These are phyloP conservation scores for Acarospora socialis DNA, from an alignment of 2,329 filamentous ascomycete species.

Conservation along the genomic window DNA sequence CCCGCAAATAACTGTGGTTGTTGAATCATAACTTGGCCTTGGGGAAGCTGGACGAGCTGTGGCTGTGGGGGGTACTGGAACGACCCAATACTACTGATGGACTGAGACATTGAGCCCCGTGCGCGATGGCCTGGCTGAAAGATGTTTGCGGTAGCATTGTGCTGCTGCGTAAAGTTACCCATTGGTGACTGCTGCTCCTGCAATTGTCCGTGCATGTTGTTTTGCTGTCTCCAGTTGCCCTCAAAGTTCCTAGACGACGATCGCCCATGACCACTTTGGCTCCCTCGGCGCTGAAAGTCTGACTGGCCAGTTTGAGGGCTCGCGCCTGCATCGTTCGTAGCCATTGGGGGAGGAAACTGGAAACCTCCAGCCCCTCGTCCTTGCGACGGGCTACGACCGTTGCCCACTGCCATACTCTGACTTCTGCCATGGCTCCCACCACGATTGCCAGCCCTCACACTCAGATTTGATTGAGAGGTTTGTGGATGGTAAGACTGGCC, in stretches of 20 bases:
- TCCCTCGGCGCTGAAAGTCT: slow-evolving; percentile 64
- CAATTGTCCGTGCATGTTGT: slow-evolving; percentile 33
- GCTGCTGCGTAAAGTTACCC: slow-evolving; percentile 54
- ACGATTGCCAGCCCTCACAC: slow-evolving; percentile 40
- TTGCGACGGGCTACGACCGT: slow-evolving; percentile 34
- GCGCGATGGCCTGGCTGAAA: slow-evolving; percentile 90
- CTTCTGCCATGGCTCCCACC: slow-evolving; percentile 53
- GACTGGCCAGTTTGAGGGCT: slow-evolving; percentile 29
- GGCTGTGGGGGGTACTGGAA: slow-evolving; percentile 86
- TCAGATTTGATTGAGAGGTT: slow-evolving; percentile 12
- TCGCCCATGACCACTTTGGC: slow-evolving; percentile 53
- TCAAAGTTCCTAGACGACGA: slow-evolving; percentile 89
- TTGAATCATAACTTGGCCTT: slow-evolving; percentile 71
- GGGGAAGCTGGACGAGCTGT: slow-evolving; percentile 71
- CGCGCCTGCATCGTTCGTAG: slow-evolving; percentile 37
- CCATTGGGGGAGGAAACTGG: slow-evolving; percentile 47
- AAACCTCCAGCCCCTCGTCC: slow-evolving; percentile 57
- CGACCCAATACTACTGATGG: slow-evolving; percentile 64
- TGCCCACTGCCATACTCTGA: slow-evolving; percentile 76
- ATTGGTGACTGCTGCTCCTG: slow-evolving; percentile 41
- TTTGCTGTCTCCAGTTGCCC: slow-evolving; percentile 89
- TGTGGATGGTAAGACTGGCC: slow-evolving; percentile 10
- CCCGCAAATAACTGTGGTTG: slow-evolving; percentile 63
- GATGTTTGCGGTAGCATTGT: slow-evolving; percentile 52
- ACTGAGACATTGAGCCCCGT: slow-evolving; percentile 74